Conservation (phyloP, 2,329 filamentous ascomycete genomes). For the Ramularia endophylla region DNA sequence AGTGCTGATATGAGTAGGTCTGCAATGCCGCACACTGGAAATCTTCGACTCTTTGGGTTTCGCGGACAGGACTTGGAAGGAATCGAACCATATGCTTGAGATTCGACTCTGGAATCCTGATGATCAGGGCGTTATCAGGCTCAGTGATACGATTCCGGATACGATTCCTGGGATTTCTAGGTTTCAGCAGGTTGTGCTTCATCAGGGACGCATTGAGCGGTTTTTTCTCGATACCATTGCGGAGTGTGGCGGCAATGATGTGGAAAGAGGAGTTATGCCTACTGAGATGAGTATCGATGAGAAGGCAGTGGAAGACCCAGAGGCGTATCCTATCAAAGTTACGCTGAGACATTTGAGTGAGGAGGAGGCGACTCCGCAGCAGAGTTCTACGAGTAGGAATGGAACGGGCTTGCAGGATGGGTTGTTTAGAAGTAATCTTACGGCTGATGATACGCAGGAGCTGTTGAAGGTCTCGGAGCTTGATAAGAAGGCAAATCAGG, state of each 20-base stretch:
- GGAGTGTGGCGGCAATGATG: slow-evolving; percentile 18
- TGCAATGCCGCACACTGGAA: slow-evolving; percentile 61
- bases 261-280: slow-evolving; percentile 57
- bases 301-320: slow-evolving; percentile 21
- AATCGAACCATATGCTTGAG: slow-evolving; percentile 28
- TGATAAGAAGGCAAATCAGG: slow-evolving; percentile 11
- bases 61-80: slow-evolving; percentile 55
- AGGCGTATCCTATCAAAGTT: slow-evolving; percentile 56
- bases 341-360: slow-evolving; percentile 51
- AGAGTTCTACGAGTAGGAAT: too few species aligned
- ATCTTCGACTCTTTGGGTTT: slow-evolving; percentile 69
- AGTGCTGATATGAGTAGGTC: too few species aligned
- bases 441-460: too few species aligned
- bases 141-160: slow-evolving; percentile 46
- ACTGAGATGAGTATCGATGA: slow-evolving; percentile 51
- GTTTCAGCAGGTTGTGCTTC: slow-evolving; percentile 54
- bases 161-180: slow-evolving; percentile 43
- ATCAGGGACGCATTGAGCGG: slow-evolving; percentile 50
- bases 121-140: slow-evolving; percentile 40
- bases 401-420: too few species aligned
- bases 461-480: too few species aligned
- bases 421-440: too few species aligned
- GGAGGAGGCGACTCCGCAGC: too few species aligned
- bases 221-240: slow-evolving; percentile 22
- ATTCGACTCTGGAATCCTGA: slow-evolving; percentile 5